These are phyloP conservation scores for Helminthosporium solani DNA, from an alignment of 2,329 filamentous ascomycete genomes.

Conservation along the genomic window DNA sequence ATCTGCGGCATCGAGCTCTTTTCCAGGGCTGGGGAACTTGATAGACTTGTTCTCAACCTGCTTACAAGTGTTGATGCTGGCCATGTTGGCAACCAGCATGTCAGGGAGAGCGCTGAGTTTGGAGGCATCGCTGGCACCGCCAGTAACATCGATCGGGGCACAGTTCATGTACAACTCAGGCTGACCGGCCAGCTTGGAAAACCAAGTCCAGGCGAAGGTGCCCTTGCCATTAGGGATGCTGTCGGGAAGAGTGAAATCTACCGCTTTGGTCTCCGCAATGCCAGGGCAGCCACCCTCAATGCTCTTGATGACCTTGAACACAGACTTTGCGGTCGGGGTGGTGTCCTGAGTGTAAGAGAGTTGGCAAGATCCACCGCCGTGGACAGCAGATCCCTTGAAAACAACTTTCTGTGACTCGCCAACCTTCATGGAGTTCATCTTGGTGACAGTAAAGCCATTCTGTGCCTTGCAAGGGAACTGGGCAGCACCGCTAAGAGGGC, in stretches of 20 bases:
- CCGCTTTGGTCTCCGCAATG: constrained; percentile 60
- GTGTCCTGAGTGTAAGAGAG: constrained; percentile 70
- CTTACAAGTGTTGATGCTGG: constrained; percentile 51
- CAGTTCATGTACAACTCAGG: constrained; percentile 98
- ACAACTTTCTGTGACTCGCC: constrained; percentile 63
- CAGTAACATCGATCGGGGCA: constrained; percentile 67
- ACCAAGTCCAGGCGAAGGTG: constrained; percentile 89
- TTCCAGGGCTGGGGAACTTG: constrained; percentile 67
- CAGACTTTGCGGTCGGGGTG: constrained; percentile 54
- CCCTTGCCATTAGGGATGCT: constrained; percentile 74
- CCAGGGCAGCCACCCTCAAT: constrained; percentile 85
- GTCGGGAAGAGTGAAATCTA: constrained; percentile 69
- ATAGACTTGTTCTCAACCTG: constrained; percentile 57
- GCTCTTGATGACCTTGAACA: constrained; percentile 87
- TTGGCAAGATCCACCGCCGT: constrained; percentile 92
- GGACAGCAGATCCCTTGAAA: constrained; percentile 72
- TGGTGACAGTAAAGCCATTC: constrained; percentile 30
- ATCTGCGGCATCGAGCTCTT: constrained; percentile 50
- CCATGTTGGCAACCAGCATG: constrained; percentile 72
- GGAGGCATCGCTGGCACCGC: constrained; percentile 51
- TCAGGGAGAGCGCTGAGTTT: constrained; percentile 66
- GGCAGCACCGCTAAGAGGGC: constrained; percentile 57
- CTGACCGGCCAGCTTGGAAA: constrained; percentile 75
- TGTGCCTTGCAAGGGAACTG: constrained; percentile 72
- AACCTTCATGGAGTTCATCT: constrained; percentile 55